Percentiles rank a stretch among this genome's conserved stretches.
These are phyloP conservation scores for Penicillium dipodomyicola DNA, from an alignment of 495 filamentous ascomycete genomes.

Conservation along the genomic window DNA sequence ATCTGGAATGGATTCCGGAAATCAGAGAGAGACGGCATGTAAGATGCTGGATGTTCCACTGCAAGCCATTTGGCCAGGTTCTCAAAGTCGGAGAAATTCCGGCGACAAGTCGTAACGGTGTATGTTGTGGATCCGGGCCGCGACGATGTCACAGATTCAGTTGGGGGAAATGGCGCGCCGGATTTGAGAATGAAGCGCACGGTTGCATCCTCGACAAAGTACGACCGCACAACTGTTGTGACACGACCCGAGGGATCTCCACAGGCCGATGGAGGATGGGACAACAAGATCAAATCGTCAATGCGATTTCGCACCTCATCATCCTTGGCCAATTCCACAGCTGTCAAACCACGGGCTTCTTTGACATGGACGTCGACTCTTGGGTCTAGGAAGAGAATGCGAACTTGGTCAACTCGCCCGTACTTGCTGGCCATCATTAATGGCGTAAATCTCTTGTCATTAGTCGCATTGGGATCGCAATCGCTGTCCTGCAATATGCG, in stretches of 20 bases:
- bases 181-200: constrained; percentile 93
- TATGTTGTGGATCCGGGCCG: constrained; percentile 57
- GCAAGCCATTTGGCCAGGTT: constrained; percentile 84
- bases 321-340: constrained; percentile 96
- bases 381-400: constrained; percentile 80
- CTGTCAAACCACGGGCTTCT: constrained; percentile 86
- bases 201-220: constrained; percentile 95
- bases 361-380: constrained; percentile 82
- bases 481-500: constrained; percentile 80
- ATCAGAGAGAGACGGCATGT: constrained; percentile 77
- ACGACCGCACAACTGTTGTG: constrained; percentile 92
- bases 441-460: constrained; percentile 92
- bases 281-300: constrained; percentile 86
- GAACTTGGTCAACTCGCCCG: constrained; percentile 88
- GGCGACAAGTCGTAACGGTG: constrained; percentile 88
- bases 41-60: constrained; percentile 91
- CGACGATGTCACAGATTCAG: constrained; percentile 38
- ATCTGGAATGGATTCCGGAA: constrained; percentile 88
- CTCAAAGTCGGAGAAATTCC: constrained; percentile 89
- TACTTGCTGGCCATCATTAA: constrained; percentile 99
- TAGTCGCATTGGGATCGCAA: constrained; percentile 89
- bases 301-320: constrained; percentile 96
- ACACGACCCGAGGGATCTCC: constrained; percentile 70
- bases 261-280: constrained; percentile 50
- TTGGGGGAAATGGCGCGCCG: constrained; percentile 54